Evolutionary conservation across 2,329 filamentous ascomycete genomes (phyloP).

Genomic region (Hypoxylon sp.): DNA sequence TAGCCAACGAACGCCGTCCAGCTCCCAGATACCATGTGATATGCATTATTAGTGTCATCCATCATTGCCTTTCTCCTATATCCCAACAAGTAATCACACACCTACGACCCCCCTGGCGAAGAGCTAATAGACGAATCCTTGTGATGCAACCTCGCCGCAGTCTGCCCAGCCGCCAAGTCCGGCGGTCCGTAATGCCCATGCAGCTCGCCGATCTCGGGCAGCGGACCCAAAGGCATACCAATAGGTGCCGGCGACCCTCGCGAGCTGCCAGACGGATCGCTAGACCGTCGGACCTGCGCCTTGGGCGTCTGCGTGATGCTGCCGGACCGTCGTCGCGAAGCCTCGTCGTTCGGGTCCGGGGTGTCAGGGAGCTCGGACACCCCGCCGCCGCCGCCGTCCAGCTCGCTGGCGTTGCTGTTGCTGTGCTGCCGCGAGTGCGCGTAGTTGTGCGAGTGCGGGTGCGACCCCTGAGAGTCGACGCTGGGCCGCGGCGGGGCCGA

Average conservation of each 20-base stretch:
- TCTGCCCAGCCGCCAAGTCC: conserved; percentile 54
- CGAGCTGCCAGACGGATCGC: conserved; percentile 27
- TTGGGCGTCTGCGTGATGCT: conserved; percentile 31
- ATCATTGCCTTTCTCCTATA: too few relatives aligned
- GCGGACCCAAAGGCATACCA: conserved; percentile 45
- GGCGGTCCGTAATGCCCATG: conserved; percentile 59
- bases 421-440: conserved; percentile 54
- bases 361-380: conserved; percentile 53
- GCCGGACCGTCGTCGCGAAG: conserved; percentile 49
- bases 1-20: conserved; percentile 15
- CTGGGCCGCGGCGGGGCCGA: conserved; percentile 41
- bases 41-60: neutral
- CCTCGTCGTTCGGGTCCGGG: conserved; percentile 39
- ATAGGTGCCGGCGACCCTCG: conserved; percentile 32
- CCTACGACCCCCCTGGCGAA: neutral
- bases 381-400: conserved; percentile 48
- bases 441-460: conserved; percentile 50
- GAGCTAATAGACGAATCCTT: conserved; percentile 23
- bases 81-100: too few relatives aligned
- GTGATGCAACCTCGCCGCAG: conserved; percentile 38
- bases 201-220: conserved; percentile 54
- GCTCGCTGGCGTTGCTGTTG: conserved; percentile 57
- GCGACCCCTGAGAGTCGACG: conserved; percentile 51
- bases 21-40: conserved; percentile 5
- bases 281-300: conserved; percentile 33